phyloP scores from a whole-genome alignment of 2,329 filamentous ascomycete species.

The Malbranchea zuffiana region DNA sequence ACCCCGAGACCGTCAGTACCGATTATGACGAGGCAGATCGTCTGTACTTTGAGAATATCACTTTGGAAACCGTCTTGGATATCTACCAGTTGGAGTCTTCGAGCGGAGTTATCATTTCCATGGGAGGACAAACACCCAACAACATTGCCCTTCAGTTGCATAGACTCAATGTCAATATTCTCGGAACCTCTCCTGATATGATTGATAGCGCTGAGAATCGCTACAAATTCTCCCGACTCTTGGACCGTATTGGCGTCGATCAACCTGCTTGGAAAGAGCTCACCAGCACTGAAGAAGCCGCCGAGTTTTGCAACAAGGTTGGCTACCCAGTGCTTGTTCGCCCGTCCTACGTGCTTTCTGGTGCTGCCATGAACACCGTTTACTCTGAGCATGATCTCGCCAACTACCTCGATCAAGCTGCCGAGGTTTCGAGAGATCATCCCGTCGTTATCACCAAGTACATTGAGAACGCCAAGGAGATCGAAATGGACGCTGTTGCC shows the following conservation, averaged over 20 bases:
- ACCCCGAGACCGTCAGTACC: constrained; percentile 79
- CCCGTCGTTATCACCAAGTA: constrained; percentile 99
- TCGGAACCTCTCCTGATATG: constrained; percentile 97
- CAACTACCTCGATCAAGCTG: constrained; percentile 78
- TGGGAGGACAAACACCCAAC: constrained; percentile 96
- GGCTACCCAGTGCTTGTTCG: constrained; percentile 89
- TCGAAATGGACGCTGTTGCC: constrained; percentile 98
- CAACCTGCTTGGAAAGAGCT: constrained; percentile 98
- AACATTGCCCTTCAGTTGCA: constrained; percentile 89
- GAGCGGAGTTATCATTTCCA: constrained; percentile 78
- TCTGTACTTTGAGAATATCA: constrained; percentile 94
- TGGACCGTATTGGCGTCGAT: constrained; percentile 87
- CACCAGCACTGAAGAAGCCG: constrained; percentile 86
- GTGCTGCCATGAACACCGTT: constrained; percentile 98
- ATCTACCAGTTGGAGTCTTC: constrained; percentile 83
- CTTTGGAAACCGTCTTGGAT: constrained; percentile 77
- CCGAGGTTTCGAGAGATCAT: constrained; percentile 85
- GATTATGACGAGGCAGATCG: constrained; percentile 93
- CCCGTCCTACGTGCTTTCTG: constrained; percentile 92
- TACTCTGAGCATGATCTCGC: constrained; percentile 91
- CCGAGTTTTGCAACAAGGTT: constrained; percentile 75
- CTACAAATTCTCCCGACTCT: constrained; percentile 97
- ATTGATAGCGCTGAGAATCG: constrained; percentile 95
- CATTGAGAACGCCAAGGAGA: constrained; percentile 98
- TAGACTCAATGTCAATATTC: constrained; percentile 78